Evolutionary conservation across 306 rosid species (phyloP), one percentile per base, ranked within the genome.

Genomic region (Crataegus laevigata): DNA sequence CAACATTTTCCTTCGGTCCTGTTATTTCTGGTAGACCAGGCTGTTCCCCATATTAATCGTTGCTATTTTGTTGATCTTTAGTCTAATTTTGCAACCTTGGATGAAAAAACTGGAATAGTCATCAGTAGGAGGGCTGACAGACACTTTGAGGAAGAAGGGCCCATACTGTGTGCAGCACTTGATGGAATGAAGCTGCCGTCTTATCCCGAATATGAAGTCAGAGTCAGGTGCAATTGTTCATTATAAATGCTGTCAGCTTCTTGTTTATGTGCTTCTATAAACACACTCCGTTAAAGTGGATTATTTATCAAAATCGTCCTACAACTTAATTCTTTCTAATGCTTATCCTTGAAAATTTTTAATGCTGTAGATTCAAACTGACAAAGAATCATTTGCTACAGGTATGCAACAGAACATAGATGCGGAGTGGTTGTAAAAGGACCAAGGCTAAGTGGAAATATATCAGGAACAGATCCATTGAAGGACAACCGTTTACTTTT

Each of bases 401-500:
- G 97, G 88, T 94, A 94, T 87, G 99, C 99, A 67, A 94, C 97
- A 30, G 99, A 92, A 79, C 97, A 94, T 85, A 92, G 99, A 84
- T 92, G 97, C 85, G 99, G 97, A 62, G 97, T 92, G 81, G 99
- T 92, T 47, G 96, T 90, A 42, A 92, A 92, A 85, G 96, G 99
- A 77, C 96, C 97, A 78, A 88, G 72, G 65, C 78, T 94, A 80
- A 92, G 97, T 63, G 97, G 99, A 79, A 94, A 94, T 73, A 92
- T 94, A 81, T 94, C 99, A 6, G 99, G 97, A 82, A 90, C 99
- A 47, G 93, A 94, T 76, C 97, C 96, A 2, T 83, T 94, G 76
- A 92, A 94, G 85, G 97, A 94, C 82, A 92, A 94, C 82, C 93
- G 96, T 74, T 78, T 94, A 75, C 96, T 88, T 78, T 86, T 92